Base-by-base conservation (phyloP, 306 rosid species). In the Acacia crassicarpa region DNA sequence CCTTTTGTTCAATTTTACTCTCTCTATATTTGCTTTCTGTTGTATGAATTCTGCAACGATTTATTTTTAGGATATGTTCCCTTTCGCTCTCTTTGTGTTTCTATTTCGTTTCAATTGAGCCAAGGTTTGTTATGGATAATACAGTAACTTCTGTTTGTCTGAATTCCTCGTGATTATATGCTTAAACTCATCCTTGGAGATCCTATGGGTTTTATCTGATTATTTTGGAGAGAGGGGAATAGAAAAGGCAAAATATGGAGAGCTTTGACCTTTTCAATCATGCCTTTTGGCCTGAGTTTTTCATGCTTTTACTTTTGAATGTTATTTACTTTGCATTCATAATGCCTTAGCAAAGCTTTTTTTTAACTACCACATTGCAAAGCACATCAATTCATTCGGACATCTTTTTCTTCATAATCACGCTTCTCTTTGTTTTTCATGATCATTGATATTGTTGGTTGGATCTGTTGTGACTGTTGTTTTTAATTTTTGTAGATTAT, bases 401-500 rank as follows among this genome's bases (percentile, higher is more conserved):
- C n/a, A 14, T 63, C 20, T 30, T 30, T 63, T 10, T 63, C 30
- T 62, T 63, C 40, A 63, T 30, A 14, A 51, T 56, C 27, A 13
- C 25, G 38, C 40, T 38, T 68, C 0, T 45, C 6, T 5, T 73
- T 73, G 62, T 30, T 49, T 44, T 11, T 22, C 23, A 41, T 19
- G 75, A 17, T 72, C 73, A 40, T 74, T 61, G 76, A 15, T 70
- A 9, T 25, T 81, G 43, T 72, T 44, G 49, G 41, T 79, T 80
- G 82, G 87, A 84, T 89, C 87, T 83, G 44, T 62, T 75, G 77
- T 77, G 77, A 73, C 44, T 67, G 11, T 78, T 44, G 32, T 66
- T 76, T 67, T 72, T 80, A 80, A 76, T 85, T 71, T 80, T 84
- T 87, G 91, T 87, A 85, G 94, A 74, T 87, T 78, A 81, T 10